Percentiles rank a stretch among this genome's conserved stretches.
These are phyloP conservation scores for Cercospora sojina DNA, from an alignment of 2,329 filamentous ascomycete genomes.

Conservation along the genomic window DNA sequence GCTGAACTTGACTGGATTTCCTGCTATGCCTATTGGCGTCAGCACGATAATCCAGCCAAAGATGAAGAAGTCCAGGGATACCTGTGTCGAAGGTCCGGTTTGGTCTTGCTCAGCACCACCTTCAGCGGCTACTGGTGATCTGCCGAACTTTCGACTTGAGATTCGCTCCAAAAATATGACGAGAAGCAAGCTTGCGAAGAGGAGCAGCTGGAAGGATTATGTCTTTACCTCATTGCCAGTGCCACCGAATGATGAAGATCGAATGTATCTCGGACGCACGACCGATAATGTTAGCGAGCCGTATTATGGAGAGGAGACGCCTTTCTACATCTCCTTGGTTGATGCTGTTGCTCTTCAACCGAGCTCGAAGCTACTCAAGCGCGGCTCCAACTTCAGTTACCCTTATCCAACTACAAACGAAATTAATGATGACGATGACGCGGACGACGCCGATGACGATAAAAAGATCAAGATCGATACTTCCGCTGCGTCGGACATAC, in stretches of 20 bases:
- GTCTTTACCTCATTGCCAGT: slow-evolving; percentile 52
- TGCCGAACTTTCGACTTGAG: slow-evolving; percentile 77
- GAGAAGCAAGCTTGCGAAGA: slow-evolving; percentile 4
- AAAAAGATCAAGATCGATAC: slow-evolving; percentile 41
- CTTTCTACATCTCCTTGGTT: slow-evolving; percentile 80
- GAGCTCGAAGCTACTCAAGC: slow-evolving; percentile 24
- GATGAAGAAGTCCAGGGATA: slow-evolving; percentile 53
- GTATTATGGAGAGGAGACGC: slow-evolving; percentile 82
- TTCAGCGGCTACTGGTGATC: slow-evolving; percentile 59
- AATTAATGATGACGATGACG: neutral
- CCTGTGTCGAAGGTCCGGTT: slow-evolving; percentile 70
- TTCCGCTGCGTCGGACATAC: slow-evolving; percentile 56
- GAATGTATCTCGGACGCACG: slow-evolving; percentile 79
- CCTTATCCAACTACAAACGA: slow-evolving; percentile 27
- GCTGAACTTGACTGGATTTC: slow-evolving; percentile 83
- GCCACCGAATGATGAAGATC: slow-evolving; percentile 65
- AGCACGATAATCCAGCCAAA: slow-evolving; percentile 74
- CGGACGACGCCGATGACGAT: neutral
- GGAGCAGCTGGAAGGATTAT: slow-evolving; percentile 31
- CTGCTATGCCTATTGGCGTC: slow-evolving; percentile 80
- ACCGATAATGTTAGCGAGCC: slow-evolving; percentile 70
- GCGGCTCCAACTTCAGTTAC: slow-evolving; percentile 25
- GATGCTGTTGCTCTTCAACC: slow-evolving; percentile 37
- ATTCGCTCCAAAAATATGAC: slow-evolving; percentile 63
- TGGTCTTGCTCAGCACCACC: slow-evolving; percentile 84